These are phyloP conservation scores for Globisporangium yorkense DNA, from an alignment of 352 stramenopile species.

Conservation along the genomic window DNA sequence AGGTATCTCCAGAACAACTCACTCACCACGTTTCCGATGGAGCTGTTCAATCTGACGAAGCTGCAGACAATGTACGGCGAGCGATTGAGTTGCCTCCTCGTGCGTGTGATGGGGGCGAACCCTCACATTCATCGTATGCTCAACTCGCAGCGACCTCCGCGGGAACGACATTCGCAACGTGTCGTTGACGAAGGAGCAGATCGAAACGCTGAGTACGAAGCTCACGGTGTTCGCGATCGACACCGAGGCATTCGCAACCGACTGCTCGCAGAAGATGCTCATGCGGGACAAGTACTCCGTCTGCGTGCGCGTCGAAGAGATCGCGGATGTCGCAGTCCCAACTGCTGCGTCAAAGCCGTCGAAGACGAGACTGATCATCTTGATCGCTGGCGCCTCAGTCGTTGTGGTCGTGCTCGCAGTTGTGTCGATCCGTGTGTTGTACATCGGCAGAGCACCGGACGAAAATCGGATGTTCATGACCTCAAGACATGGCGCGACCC, in stretches of 20 bases:
- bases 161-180: constrained; percentile 11
- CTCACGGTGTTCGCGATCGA: constrained; percentile 14
- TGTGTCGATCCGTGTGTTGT: background rate
- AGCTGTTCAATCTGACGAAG: constrained; percentile 14
- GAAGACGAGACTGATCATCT: constrained; percentile 2
- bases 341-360: background rate
- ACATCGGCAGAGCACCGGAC: background rate
- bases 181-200: constrained; percentile 7
- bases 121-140: background rate
- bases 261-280: constrained; percentile 9
- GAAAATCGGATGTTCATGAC: constrained; percentile 7
- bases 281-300: constrained; percentile 11
- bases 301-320: constrained; percentile 2
- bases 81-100: background rate
- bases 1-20: constrained; percentile 21
- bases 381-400: constrained; percentile 9
- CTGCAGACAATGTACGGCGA: constrained; percentile 10
- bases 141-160: constrained; percentile 13
- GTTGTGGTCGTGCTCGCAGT: constrained; percentile 8
- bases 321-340: background rate
- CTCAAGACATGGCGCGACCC: constrained; percentile 10
- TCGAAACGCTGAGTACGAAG: constrained; percentile 3
- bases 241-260: constrained; percentile 2
- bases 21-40: constrained; percentile 9
- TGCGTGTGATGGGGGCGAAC: background rate